These are phyloP conservation scores for Aspergillus amoenus DNA, from an alignment of 2,329 filamentous ascomycete genomes.

Conservation along the genomic window DNA sequence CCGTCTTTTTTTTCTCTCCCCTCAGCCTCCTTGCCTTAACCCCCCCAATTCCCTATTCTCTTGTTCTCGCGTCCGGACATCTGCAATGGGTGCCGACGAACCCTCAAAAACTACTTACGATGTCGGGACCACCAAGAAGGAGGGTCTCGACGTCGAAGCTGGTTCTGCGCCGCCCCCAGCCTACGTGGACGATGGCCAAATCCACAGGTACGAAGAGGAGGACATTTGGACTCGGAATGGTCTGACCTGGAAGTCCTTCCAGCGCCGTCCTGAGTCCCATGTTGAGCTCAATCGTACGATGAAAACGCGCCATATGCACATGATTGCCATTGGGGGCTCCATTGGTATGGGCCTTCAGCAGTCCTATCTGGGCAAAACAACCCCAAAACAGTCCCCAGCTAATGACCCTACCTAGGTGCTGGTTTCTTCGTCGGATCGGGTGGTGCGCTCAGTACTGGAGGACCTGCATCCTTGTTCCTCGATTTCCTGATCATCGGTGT, in stretches of 20 bases:
- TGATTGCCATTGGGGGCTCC: slow-evolving; percentile 36
- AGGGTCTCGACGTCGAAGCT: slow-evolving; percentile 1
- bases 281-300: slow-evolving; percentile 25
- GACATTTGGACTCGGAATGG: slow-evolving; percentile 27
- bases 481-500: slow-evolving; percentile 55
- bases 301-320: slow-evolving; percentile 37
- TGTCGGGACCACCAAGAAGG: slow-evolving; percentile 1
- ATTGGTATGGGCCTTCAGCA: slow-evolving; percentile 6
- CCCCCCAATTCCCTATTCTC: not conserved
- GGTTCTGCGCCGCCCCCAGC: slow-evolving; percentile 3
- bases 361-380: too few species aligned
- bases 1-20: not conserved
- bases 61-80: not conserved
- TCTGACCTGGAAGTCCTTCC: slow-evolving; percentile 23
- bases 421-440: slow-evolving; percentile 23
- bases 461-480: slow-evolving; percentile 25
- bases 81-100: slow-evolving; percentile 11
- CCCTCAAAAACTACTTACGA: not conserved
- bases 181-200: slow-evolving; percentile 11
- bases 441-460: slow-evolving; percentile 14
- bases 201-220: slow-evolving; percentile 8
- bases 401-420: slow-evolving; percentile 1
- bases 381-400: not conserved
- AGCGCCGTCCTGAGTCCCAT: slow-evolving; percentile 12
- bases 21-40: not conserved